phyloP scores from a whole-genome alignment of 208 protist species.

The Tritrichomonas musculus region DNA sequence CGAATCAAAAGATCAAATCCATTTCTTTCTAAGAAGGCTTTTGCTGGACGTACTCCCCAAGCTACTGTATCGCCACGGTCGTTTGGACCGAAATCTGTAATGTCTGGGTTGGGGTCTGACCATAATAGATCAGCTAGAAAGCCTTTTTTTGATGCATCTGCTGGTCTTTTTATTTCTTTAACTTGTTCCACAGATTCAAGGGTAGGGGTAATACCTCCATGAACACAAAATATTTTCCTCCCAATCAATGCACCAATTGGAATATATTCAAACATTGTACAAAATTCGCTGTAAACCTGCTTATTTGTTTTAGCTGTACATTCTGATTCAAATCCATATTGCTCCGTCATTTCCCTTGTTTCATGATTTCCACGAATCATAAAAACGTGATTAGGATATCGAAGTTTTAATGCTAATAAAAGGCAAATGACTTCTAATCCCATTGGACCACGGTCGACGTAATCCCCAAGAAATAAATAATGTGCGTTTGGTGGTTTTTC shows the following conservation, averaged over 20 bases:
- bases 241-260: background rate
- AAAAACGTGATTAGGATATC: background rate
- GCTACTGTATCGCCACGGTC: background rate
- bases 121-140: slow-evolving; percentile 15
- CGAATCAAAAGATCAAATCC: background rate
- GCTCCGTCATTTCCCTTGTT: slow-evolving; percentile 17
- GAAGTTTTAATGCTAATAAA: background rate
- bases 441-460: background rate
- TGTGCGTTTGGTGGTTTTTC: background rate
- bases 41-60: background rate
- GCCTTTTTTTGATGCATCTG: background rate
- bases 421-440: background rate
- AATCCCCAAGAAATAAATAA: slow-evolving; percentile 24
- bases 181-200: background rate
- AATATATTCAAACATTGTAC: background rate
- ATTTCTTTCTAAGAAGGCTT: background rate
- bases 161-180: background rate
- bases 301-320: background rate
- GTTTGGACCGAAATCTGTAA: background rate
- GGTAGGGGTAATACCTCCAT: background rate
- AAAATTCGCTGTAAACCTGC: background rate
- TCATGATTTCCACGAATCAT: slow-evolving; percentile 1
- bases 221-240: background rate
- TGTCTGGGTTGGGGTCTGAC: background rate
- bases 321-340: slow-evolving; percentile 1